Conservation (phyloP, 2,329 filamentous ascomycete genomes). For the Exophiala sideris region DNA sequence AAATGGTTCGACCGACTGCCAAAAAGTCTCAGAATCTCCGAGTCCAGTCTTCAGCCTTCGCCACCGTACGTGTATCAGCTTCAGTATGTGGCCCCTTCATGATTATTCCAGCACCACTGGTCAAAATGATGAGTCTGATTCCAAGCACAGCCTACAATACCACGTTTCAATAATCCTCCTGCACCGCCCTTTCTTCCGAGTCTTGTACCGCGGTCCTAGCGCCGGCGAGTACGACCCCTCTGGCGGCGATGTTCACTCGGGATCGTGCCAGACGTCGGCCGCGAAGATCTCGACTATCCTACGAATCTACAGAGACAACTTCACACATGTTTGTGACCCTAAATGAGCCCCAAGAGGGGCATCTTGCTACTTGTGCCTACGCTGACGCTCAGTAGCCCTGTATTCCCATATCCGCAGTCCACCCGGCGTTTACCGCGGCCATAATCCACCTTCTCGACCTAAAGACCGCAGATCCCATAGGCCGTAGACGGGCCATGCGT, state of each 20-base stretch:
- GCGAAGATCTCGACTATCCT: constrained; percentile 4
- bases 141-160: constrained; percentile 1
- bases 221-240: neutral
- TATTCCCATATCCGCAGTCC: constrained; percentile 9
- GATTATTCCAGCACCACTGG: neutral
- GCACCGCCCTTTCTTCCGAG: constrained; percentile 6
- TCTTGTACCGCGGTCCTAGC: neutral
- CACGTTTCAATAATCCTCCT: constrained; percentile 4
- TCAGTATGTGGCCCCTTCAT: neutral
- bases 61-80: constrained; percentile 8
- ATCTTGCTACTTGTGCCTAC: no score
- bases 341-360: no score
- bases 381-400: neutral
- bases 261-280: constrained; percentile 4
- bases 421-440: constrained; percentile 1
- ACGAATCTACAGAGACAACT: neutral
- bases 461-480: neutral
- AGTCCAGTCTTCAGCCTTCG: constrained; percentile 1
- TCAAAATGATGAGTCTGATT: neutral
- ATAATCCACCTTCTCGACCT: constrained; percentile 4
- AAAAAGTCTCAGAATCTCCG: constrained; percentile 3
- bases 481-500: neutral
- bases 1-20: constrained; percentile 2
- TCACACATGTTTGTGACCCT: no score
- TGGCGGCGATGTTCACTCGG: neutral